A percentile compares a stretch with the other conserved stretches of the same genome.
Conservation (phyloP, 768 basidiomycete genomes). For the Tremella mesenterica region DNA sequence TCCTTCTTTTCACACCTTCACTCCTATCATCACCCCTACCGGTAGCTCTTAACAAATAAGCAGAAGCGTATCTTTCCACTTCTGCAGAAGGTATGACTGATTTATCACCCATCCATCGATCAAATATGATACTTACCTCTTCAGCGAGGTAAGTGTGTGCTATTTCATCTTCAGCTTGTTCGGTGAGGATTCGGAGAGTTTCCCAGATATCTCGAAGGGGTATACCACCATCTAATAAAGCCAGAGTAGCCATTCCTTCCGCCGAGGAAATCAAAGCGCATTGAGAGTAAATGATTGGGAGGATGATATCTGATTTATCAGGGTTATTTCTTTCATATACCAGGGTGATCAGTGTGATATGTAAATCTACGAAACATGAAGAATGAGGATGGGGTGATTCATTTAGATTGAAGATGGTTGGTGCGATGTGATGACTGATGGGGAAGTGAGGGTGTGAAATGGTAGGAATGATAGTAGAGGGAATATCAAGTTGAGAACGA, state of each 20-base stretch:
- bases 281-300: slow-evolving; percentile 67
- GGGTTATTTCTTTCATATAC: too few species aligned
- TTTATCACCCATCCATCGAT: slow-evolving; percentile 36
- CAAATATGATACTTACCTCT: slow-evolving; percentile 30
- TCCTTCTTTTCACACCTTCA: slow-evolving; percentile 9
- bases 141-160: slow-evolving; percentile 31
- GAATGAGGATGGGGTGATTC: too few species aligned
- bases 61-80: slow-evolving; percentile 31
- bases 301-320: slow-evolving; percentile 57
- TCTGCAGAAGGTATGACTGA: slow-evolving; percentile 41
- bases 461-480: too few species aligned
- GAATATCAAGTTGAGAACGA: not conserved
- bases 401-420: too few species aligned
- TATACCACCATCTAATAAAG: slow-evolving; percentile 71
- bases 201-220: slow-evolving; percentile 73
- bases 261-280: slow-evolving; percentile 55
- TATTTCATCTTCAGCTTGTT: slow-evolving; percentile 41
- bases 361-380: too few species aligned
- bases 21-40: slow-evolving; percentile 4
- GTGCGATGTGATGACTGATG: too few species aligned
- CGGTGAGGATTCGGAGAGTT: slow-evolving; percentile 24
- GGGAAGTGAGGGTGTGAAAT: too few species aligned
- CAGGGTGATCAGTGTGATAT: too few species aligned
- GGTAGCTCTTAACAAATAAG: slow-evolving; percentile 13
- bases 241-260: slow-evolving; percentile 71